Evolutionary conservation across 2,329 filamentous ascomycete genomes (phyloP), one percentile per base, ranked within the genome.

Genomic region (Calonectria naviculata): DNA sequence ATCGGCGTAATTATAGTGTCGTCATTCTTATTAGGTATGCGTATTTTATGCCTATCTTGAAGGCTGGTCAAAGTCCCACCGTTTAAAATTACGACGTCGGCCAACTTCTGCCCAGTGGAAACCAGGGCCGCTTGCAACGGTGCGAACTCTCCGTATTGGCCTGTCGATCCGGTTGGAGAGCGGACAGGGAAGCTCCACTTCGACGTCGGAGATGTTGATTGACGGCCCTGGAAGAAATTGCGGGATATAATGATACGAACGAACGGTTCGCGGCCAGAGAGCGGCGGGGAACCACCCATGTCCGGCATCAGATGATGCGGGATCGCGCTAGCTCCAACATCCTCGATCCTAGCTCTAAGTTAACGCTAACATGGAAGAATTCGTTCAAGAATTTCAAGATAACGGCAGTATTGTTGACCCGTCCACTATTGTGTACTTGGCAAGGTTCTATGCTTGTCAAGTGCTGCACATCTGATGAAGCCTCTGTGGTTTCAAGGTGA

Each of bases 11-110:
- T 61, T 42, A 61, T 19, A 29, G 28, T 29, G 24, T 21, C 17
- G 24, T 29, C 56, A 44, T 44, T 44, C 36, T 61, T n/a, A 9
- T 60, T 60, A 42, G 41, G 38, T 42, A 60, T 28, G 56, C 36
- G 26, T 42, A 42, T 61, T 61, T 61, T 61, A 61, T 44, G 56
- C 56, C 56, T 44, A 61, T 61, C 56, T 61, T n/a, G 19, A 24
- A 4, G 9, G 26, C 7, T 28, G 26, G 38, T 2, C 24, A 38
- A 38, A 24, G 56, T 61, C 56, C 56, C 56, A 61, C 56, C 38
- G 24, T 61, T 61, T 61, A 61, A 61, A 24, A 61, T 61, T 44
- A 24, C 26, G 10, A 12, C 36, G 29, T 44, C 36, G 38, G 56
- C 36, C 38, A 41, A 41, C 38, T 26, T 41, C 38, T 61, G 56